Base-by-base conservation (phyloP, 345 rosid genomes). In the Passiflora organensis region DNA sequence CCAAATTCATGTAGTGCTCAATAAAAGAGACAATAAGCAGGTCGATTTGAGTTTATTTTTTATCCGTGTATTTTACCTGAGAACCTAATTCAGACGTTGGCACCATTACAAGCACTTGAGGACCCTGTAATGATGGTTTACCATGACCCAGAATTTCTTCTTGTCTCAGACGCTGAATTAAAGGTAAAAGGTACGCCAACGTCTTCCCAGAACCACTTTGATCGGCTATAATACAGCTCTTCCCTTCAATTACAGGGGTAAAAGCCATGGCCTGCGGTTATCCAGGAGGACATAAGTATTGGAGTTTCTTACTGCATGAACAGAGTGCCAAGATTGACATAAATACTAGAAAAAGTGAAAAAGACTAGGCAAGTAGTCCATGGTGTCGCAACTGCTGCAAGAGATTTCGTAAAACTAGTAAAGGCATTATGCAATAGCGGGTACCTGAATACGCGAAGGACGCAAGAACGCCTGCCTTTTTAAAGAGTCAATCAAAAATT, bases 191-290 rank as follows among this genome's bases (percentile, higher is more conserved):
- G 81, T 88, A 93, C 57, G 99, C 87, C 67, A 93, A 58, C 24
- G 99, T 93, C 82, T 93, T 88, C 45, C 99, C 96, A 19, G 99
- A 93, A 56, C 99, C 99, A 78, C 96, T 93, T 77, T 93, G 99
- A 68, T 91, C 98, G 51, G 98, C 95, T 73, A 91, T 64, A 20
- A 91, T 71, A 73, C 96, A 91, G 69, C 78, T 86, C 67, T 82
- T 86, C 59, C 98, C 91, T 51, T 76, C 79, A 44, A 71, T 48
- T 54, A 84, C 87, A 36, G 93, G 78, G 52, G 70, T 28, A 79
- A 91, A 91, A 67, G 95, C 85, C 88, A 81, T 69, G 65, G 91
- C 98, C 98, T 86, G 86, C 76, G 70, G 49, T 59, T 37, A 64
- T 13, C 49, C 43, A 67, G 48, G 65, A 13, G 51, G n/a, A n/a